A percentile compares a stretch with the other conserved stretches of the same genome.
These are phyloP conservation scores for Aspergillus pseudonomiae DNA, from an alignment of 2,329 filamentous ascomycete genomes.

Conservation along the genomic window DNA sequence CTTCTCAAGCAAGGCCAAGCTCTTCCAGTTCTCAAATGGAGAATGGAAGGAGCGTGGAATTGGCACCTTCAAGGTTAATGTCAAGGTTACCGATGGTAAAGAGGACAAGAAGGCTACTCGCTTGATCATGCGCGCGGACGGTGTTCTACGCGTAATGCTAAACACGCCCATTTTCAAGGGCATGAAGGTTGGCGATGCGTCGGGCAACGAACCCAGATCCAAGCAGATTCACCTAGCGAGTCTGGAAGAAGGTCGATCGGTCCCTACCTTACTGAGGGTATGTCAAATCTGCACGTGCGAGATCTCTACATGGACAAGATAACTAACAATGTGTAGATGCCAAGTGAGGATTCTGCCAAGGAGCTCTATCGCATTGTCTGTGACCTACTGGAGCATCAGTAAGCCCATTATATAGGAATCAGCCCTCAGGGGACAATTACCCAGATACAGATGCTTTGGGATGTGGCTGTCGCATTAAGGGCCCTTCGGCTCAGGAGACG, in stretches of 20 bases:
- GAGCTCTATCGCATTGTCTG: constrained; percentile 51
- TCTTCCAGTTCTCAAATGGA: constrained; percentile 75
- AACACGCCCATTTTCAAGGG: constrained; percentile 80
- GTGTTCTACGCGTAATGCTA: constrained; percentile 81
- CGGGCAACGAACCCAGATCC: constrained; percentile 66
- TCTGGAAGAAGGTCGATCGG: constrained; percentile 55
- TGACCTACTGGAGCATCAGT: constrained; percentile 36
- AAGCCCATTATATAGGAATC: background rate
- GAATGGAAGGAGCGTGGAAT: constrained; percentile 90
- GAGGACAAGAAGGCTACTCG: constrained; percentile 61
- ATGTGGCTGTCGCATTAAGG: background rate
- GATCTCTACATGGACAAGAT: background rate
- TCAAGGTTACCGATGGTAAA: constrained; percentile 60
- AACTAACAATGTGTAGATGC: constrained; percentile 29
- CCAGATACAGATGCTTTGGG: background rate
- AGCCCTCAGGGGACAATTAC: background rate
- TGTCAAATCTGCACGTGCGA: constrained; percentile 19
- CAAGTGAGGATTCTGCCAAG: constrained; percentile 49
- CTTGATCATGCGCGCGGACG: constrained; percentile 88
- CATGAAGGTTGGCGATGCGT: constrained; percentile 73
- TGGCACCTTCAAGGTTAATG: constrained; percentile 84
- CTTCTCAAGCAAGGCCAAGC: constrained; percentile 76
- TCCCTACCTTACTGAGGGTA: constrained; percentile 62
- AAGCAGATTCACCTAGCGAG: constrained; percentile 70
- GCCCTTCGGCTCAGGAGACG: background rate